Evolutionary conservation across 1,284 basidiomycete species (phyloP).

Genomic region (Anthracocystis setariae): DNA sequence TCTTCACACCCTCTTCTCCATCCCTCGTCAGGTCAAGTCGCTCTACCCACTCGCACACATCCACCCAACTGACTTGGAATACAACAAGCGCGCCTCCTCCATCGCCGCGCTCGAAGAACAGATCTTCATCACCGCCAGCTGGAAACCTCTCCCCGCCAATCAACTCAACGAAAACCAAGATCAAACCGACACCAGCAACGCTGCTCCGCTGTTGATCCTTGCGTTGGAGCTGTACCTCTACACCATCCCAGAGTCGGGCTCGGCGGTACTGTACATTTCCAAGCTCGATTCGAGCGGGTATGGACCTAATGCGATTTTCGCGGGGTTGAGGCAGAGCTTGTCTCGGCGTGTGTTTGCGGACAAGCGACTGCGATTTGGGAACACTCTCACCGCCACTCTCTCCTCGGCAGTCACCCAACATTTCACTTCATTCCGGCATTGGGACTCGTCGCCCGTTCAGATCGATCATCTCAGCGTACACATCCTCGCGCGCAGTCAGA

Average conservation of each 20-base stretch:
- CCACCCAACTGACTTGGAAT: conserved; percentile 39
- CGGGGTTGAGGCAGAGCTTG: conserved; percentile 13
- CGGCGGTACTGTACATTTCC: conserved; percentile 85
- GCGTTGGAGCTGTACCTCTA: conserved; percentile 87
- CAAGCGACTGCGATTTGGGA: conserved; percentile 13
- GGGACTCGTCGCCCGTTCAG: conserved; percentile 2
- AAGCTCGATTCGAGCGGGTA: conserved; percentile 95
- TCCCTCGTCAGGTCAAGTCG: conserved; percentile 53
- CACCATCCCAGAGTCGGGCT: conserved; percentile 76
- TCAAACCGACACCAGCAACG: neutral
- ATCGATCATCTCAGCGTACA: conserved; percentile 72
- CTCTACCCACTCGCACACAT: conserved; percentile 65
- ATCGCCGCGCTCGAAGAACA: conserved; percentile 30
- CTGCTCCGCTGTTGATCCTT: conserved; percentile 72
- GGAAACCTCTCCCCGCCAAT: too few species aligned
- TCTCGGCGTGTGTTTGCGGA: conserved; percentile 5
- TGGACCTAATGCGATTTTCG: conserved; percentile 63
- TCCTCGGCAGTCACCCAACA: conserved; percentile 77
- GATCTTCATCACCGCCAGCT: conserved; percentile 53
- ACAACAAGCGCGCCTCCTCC: conserved; percentile 26
- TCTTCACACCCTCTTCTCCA: conserved; percentile 55
- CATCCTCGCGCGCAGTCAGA: conserved; percentile 88
- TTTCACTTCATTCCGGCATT: conserved; percentile 74
- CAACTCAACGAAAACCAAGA: too few species aligned
- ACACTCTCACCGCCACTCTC: conserved; percentile 73